These are phyloP conservation scores for Smithsoniella earleae DNA, from an alignment of 163 green algal genomes.

Conservation along the genomic window DNA sequence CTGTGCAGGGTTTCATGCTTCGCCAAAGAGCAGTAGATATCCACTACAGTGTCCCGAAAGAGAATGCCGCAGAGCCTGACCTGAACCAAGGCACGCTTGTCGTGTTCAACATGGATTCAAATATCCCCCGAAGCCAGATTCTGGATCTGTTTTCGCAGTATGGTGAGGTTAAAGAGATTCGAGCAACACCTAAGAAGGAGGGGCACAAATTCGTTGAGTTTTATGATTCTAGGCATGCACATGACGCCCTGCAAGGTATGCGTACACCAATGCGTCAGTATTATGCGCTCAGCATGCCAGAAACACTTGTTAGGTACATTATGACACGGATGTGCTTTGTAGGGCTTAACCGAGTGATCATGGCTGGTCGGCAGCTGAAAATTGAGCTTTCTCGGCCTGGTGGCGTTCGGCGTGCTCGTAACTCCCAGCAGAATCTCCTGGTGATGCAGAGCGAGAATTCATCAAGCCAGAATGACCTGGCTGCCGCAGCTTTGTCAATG, in stretches of 20 bases:
- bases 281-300: too few relatives aligned
- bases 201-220: slow-evolving; percentile 83
- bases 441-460: slow-evolving; percentile 24
- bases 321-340: too few relatives aligned
- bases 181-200: slow-evolving; percentile 40
- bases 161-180: slow-evolving; percentile 74
- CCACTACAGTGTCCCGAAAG: slow-evolving; percentile 55
- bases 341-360: slow-evolving; percentile 26
- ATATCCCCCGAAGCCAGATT: slow-evolving; percentile 62
- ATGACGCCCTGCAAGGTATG: slow-evolving; percentile 52
- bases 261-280: background rate
- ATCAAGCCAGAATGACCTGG: slow-evolving; percentile 14
- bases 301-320: too few relatives aligned
- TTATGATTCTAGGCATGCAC: slow-evolving; percentile 74
- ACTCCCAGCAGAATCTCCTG: slow-evolving; percentile 37
- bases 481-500: background rate
- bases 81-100: slow-evolving; percentile 71
- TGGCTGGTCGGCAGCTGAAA: slow-evolving; percentile 31
- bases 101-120: slow-evolving; percentile 68
- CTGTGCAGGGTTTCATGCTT: slow-evolving; percentile 35
- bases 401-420: slow-evolving; percentile 26
- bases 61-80: slow-evolving; percentile 42
- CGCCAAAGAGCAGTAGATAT: slow-evolving; percentile 48
- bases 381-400: slow-evolving; percentile 15
- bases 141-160: slow-evolving; percentile 65